Conservation (phyloP, 768 basidiomycete species). For the Mrakia blollopis region DNA sequence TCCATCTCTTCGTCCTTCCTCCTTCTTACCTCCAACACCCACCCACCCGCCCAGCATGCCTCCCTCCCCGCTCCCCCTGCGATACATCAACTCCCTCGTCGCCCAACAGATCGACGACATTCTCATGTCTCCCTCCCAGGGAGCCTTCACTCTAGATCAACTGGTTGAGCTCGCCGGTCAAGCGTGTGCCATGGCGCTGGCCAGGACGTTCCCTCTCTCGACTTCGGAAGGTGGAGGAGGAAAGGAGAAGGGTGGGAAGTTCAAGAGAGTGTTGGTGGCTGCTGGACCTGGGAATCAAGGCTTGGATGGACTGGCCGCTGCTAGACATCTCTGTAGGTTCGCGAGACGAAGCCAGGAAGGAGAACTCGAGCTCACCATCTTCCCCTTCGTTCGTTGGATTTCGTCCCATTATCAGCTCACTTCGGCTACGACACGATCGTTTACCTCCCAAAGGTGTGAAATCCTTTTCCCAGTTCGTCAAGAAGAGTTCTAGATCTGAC, state of each 20-base stretch:
- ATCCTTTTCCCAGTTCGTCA: neutral
- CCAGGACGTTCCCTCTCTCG: conserved; percentile 62
- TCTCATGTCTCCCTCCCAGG: conserved; percentile 67
- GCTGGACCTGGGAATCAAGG: conserved; percentile 76
- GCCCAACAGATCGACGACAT: conserved; percentile 77
- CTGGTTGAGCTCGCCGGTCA: conserved; percentile 95
- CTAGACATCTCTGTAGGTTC: conserved; percentile 75
- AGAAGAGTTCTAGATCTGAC: no score
- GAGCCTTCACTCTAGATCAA: conserved; percentile 46
- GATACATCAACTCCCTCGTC: neutral
- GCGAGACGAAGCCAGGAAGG: neutral
- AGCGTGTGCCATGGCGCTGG: conserved; percentile 82
- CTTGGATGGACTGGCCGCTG: conserved; percentile 94
- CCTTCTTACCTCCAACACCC: neutral
- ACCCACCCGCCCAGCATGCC: neutral
- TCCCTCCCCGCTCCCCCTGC: neutral
- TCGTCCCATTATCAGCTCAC: no score
- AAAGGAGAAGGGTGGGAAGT: conserved; percentile 50
- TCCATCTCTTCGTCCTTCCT: no score
- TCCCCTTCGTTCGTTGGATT: neutral
- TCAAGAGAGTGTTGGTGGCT: conserved; percentile 79
- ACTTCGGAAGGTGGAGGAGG: no score
- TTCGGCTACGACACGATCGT: conserved; percentile 86
- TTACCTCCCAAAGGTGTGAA: conserved; percentile 82
- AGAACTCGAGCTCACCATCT: neutral